A percentile compares a stretch with the other conserved stretches of the same genome.
Evolutionary conservation across 768 basidiomycete species (phyloP).

Genomic region (Holtermannia corniformis): DNA sequence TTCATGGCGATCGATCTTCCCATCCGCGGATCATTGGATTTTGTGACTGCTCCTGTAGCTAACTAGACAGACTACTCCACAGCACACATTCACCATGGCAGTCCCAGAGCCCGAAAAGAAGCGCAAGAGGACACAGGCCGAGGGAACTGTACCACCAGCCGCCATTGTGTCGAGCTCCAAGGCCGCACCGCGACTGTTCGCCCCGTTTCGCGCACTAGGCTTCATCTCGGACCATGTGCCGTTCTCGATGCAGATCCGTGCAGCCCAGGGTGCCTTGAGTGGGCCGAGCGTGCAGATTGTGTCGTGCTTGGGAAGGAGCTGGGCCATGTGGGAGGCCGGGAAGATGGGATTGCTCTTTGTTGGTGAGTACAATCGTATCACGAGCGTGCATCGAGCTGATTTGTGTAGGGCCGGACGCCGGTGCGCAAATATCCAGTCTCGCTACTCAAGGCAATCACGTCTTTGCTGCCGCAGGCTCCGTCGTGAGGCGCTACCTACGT

Average conservation of each 20-base stretch:
- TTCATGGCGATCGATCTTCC: too few relatives aligned
- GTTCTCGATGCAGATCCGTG: slow-evolving; percentile 74
- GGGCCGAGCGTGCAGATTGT: slow-evolving; percentile 74
- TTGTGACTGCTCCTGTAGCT: too few relatives aligned
- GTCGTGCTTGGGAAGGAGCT: slow-evolving; percentile 76
- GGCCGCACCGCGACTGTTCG: slow-evolving; percentile 51
- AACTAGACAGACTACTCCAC: too few relatives aligned
- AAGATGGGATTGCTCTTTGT: slow-evolving; percentile 89
- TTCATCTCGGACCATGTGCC: slow-evolving; percentile 84
- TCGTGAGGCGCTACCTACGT: slow-evolving; percentile 67
- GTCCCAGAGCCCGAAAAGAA: not conserved
- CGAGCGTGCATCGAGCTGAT: not conserved
- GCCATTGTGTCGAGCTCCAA: not conserved
- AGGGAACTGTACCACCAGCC: not conserved
- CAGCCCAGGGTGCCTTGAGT: slow-evolving; percentile 71
- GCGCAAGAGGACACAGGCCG: not conserved
- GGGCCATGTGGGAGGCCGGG: slow-evolving; percentile 94
- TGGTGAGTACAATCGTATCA: slow-evolving; percentile 53
- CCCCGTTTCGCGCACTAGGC: slow-evolving; percentile 92
- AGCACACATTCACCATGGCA: not conserved
- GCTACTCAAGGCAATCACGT: slow-evolving; percentile 76
- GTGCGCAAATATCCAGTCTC: slow-evolving; percentile 62
- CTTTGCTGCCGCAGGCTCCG: slow-evolving; percentile 63
- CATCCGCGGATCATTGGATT: too few relatives aligned
- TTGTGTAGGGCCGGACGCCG: slow-evolving; percentile 66